phyloP scores from a whole-genome alignment of 305 asterid genomes.

The Stenogyne calaminthoides region DNA sequence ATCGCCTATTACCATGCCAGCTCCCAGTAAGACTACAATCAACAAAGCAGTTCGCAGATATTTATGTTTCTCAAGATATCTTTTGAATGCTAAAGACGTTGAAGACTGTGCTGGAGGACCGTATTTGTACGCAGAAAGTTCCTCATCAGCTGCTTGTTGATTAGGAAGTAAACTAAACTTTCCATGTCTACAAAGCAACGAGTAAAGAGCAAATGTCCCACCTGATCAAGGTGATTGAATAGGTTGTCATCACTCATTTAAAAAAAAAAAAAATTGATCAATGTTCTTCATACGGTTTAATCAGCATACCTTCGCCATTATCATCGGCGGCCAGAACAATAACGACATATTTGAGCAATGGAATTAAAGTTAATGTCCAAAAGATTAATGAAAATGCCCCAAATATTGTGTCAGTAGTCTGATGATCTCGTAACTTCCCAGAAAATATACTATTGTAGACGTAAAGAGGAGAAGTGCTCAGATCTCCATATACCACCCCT shows the following conservation, averaged over 20 bases:
- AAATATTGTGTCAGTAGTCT: conserved; percentile 63
- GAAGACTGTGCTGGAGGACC: conserved; percentile 67
- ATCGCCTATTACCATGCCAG: conserved; percentile 97
- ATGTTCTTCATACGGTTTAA: neutral
- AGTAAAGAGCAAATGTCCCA: conserved; percentile 96
- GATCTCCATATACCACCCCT: conserved; percentile 96
- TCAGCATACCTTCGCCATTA: conserved; percentile 86
- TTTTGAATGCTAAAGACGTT: conserved; percentile 61
- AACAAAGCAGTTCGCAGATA: conserved; percentile 68
- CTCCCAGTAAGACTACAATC: conserved; percentile 88
- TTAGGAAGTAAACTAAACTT: conserved; percentile 94
- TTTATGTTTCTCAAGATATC: conserved; percentile 86
- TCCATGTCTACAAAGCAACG: conserved; percentile 94
- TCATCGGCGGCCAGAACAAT: conserved; percentile 82
- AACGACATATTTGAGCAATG: conserved; percentile 80
- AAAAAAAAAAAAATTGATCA: conserved; percentile 6
- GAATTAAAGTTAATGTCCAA: conserved; percentile 94
- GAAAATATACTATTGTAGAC: conserved; percentile 76
- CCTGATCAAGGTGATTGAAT: conserved; percentile 49
- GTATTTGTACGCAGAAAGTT: conserved; percentile 81
- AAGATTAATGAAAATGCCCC: conserved; percentile 94
- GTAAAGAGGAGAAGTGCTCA: conserved; percentile 94
- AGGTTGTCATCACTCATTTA: conserved; percentile 34
- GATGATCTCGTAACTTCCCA: conserved; percentile 67
- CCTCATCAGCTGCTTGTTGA: conserved; percentile 99